phyloP scores from a whole-genome alignment of 2,329 filamentous ascomycete species.

The Chaetomiaceae sp. region DNA sequence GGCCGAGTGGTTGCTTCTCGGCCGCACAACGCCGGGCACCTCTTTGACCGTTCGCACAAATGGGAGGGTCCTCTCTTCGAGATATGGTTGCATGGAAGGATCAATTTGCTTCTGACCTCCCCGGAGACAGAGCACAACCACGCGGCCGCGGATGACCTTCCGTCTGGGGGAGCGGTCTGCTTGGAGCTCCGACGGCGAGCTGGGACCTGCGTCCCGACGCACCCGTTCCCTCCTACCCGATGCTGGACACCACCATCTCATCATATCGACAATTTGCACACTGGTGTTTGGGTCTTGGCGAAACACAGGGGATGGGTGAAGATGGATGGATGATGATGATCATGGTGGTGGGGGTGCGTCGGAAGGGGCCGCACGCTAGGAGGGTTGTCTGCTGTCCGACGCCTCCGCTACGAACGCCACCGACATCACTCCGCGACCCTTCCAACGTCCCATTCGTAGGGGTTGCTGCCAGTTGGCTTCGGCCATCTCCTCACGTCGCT shows the following conservation, averaged over 20 bases:
- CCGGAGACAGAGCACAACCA: not conserved
- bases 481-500: too few relatives aligned
- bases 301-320: too few relatives aligned
- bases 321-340: not conserved
- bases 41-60: not conserved
- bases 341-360: not conserved
- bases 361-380: too few relatives aligned
- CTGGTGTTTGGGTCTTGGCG: not conserved
- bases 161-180: not conserved
- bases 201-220: not conserved
- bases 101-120: conserved; percentile 8
- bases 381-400: too few relatives aligned
- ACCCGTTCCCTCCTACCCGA: not conserved
- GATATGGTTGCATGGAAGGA: conserved; percentile 10
- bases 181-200: not conserved
- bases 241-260: not conserved
- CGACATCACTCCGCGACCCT: too few relatives aligned
- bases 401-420: too few relatives aligned
- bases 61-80: not conserved
- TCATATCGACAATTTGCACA: not conserved
- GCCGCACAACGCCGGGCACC: not conserved
- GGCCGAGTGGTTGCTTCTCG: not conserved
- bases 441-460: too few relatives aligned
- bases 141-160: not conserved
- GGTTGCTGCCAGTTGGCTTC: too few relatives aligned